Base-by-base conservation (phyloP, 805 yeast genomes). In the Kazachstania africana region DNA sequence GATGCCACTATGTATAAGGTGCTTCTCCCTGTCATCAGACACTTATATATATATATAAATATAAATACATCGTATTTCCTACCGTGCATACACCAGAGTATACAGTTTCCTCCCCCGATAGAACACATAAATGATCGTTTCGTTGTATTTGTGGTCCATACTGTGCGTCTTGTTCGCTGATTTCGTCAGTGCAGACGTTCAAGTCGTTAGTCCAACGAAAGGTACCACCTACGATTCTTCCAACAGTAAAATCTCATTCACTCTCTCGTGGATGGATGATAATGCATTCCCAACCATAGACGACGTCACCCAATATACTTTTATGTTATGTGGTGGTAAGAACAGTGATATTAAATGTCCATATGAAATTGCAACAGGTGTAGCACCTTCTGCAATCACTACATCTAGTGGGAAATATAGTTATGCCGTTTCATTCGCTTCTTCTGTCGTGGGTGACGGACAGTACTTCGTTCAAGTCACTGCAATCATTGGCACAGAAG, bases 281-380 rank as follows among this genome's bases (percentile, higher is more conserved):
- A 75, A 68, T 28, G 47, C 57, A 5, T 40, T 46, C 3, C 80
- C 82, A 0, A 38, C 62, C 1, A 44, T 78, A 27, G 35, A 44
- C 2, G 60, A 66, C 6, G 66, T 72, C 16, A 38, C 54, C 3
- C 41, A 57, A 2, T 72, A 67, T 38, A 60, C 75, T 0, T 59
- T 85, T 33, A 53, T 58, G 5, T 59, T 88, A 32, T 76, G 88
- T 55, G 70, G 87, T 1, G 95, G 94, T 20, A 54, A 75, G 16
- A 70, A 73, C 45, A 23, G 50, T 16, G 55, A 61, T 12, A 68
- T 78, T 43, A 42, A 58, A 22, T 60, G 70, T 36, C 44, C 68
- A 22, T 39, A 37, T 6, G 46, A 57, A 1, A 16, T 68, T 4
- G 60, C 43, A 1, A 35, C 48, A 1, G 32, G 44, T 0, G 42